Evolutionary conservation across 768 basidiomycete genomes (phyloP), one percentile per base, ranked within the genome.

Genomic region (Mycena vulgaris): DNA sequence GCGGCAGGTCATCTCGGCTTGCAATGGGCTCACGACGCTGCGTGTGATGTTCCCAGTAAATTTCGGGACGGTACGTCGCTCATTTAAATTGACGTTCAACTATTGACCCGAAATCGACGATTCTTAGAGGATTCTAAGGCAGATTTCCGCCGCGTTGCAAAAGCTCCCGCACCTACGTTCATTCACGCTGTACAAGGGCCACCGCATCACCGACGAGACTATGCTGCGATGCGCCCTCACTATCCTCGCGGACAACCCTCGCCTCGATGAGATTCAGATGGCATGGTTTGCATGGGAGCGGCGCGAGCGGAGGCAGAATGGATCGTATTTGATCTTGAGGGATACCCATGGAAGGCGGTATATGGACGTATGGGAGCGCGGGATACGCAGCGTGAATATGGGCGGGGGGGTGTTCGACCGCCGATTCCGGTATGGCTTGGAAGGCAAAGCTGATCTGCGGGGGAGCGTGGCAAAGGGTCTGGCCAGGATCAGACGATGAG

Each of bases 321-420:
- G 67, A 0, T 25, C 30, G 10, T 68, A 68, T 45, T 14, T 39
- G 3, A 33, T 49, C 2, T 8, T 61, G 23, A 17, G 0, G n/a
- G 35, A 53, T 11, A 31, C 2, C 21, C 5, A 8, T 0, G 62
- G 53, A 1, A 19, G 11, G 52, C 31, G 42, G 45, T 47, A 55
- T 16, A 5, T 69, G n/a, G 68, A 63, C 6, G 60, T 64, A n/a
- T 52, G 37, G 42, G 68, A 63, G 48, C 60, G 68, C 23, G 63
- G 68, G 37, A 27, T 51, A 33, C 52, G 68, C 14, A 25, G 42
- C 27, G 28, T 27, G 25, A 11, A 25, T 11, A 17, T 64, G 35
- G 68, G 68, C 4, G 61, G 67, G 7, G 60, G 60, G 40, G 45
- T 59, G 45, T 69, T 63, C 40, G 61, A 57, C 25, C 53, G 68